Base-by-base conservation (phyloP, 1,284 basidiomycete species). In the Puccinia coronata region DNA sequence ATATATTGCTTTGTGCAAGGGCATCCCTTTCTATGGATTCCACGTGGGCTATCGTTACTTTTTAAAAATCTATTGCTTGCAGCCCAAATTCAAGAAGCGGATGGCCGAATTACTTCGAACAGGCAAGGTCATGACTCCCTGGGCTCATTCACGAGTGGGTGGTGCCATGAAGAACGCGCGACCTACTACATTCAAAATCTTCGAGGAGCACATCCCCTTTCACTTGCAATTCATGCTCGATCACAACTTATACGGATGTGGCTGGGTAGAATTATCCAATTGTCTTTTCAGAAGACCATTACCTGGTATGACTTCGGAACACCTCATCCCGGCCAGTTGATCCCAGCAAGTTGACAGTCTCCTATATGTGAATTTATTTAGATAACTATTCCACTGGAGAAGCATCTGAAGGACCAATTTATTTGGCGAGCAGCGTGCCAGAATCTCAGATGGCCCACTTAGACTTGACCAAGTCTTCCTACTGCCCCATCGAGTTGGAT, bases 21-120 rank as follows among this genome's bases (percentile, higher is more conserved):
- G 95, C n/a, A 88, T 93, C 31, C 92, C 93, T 83, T 98, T 98
- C 86, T 99, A 98, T 86, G 96, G 96, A 11, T 98, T 96, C 86
- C 93, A 96, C 85, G 89, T 92, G 25, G 91, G 91, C 36, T 93
- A 94, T 85, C 89, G 90, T 14, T 95, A 95, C 39, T 99, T 93
- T 87, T 90, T 99, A 87, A 98, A 98, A 86, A 90, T 99, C 72
- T 88, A 91, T 83, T 88, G 96, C 80, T 88, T 89, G 70, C 91
- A 97, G 84, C 94, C 95, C 6, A 86, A 88, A 1, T 87, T 91
- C 83, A 88, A 92, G 82, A 90, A 88, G 83, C 91, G 93, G 28
- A 90, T 92, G 20, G 89, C 91, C 51, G 90, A 92, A 25, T 90
- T 96, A 79, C 86, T 97, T 79, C 90, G 91, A 82, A 92, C 92